phyloP scores from a whole-genome alignment of 257 asterid species.

The Nicotiana benthamiana region DNA sequence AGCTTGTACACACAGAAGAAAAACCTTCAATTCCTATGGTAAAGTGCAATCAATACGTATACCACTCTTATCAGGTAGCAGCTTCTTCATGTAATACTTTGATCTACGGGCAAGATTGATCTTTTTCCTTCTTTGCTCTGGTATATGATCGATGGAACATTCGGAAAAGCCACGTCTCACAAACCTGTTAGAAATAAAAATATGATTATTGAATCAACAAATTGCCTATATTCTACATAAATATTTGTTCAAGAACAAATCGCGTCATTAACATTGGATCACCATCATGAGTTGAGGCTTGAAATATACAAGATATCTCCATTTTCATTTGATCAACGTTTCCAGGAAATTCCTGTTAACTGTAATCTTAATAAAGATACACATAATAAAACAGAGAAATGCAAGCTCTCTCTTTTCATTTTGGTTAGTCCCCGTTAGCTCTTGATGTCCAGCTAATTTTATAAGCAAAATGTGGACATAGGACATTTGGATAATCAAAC shows the following conservation, averaged over 20 bases:
- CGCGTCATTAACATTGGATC: background rate
- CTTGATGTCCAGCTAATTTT: background rate
- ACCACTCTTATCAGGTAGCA: constrained; percentile 71
- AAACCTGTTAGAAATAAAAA: constrained; percentile 46
- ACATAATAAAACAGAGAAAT: background rate
- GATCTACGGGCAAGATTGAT: constrained; percentile 73
- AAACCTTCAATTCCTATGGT: constrained; percentile 15
- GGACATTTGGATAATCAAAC: background rate
- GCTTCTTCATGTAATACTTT: constrained; percentile 77
- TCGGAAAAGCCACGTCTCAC: constrained; percentile 90
- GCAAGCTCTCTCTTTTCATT: background rate
- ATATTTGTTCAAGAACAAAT: background rate
- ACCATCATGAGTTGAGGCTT: background rate
- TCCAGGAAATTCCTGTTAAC: background rate
- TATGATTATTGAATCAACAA: background rate
- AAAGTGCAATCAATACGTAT: constrained; percentile 42
- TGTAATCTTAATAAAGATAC: background rate
- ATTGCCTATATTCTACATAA: background rate
- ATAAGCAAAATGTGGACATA: background rate
- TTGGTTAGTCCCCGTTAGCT: background rate
- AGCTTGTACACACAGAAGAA: background rate
- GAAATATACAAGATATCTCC: background rate
- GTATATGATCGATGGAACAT: constrained; percentile 62
- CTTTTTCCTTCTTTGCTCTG: constrained; percentile 62
- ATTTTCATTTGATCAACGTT: background rate